These are phyloP conservation scores for Trypanosoma brucei DNA, from an alignment of 208 protist genomes.

Conservation along the genomic window DNA sequence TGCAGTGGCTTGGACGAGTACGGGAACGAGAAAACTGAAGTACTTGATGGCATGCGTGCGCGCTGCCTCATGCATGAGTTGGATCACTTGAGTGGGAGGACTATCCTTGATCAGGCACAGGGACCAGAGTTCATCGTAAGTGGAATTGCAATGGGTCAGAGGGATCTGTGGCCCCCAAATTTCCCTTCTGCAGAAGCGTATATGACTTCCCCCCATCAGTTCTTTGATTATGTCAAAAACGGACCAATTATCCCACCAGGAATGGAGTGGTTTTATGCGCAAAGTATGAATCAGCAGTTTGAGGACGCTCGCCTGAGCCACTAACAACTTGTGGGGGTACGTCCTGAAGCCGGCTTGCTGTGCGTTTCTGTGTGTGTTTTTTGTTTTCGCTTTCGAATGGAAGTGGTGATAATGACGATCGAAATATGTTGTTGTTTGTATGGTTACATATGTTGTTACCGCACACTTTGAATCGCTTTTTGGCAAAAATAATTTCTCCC, in stretches of 20 bases:
- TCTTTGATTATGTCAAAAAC: slow-evolving; percentile 88
- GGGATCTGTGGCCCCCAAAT: slow-evolving; percentile 76
- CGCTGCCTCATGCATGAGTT: slow-evolving; percentile 88
- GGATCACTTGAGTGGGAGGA: slow-evolving; percentile 81
- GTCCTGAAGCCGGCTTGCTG: neutral
- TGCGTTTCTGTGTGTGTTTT: neutral
- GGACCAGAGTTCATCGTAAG: slow-evolving; percentile 84
- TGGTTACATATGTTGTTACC: no score
- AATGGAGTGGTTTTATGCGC: slow-evolving; percentile 79
- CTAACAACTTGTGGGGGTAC: slow-evolving; percentile 3
- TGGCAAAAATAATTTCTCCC: no score
- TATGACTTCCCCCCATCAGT: slow-evolving; percentile 59
- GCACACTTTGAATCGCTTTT: no score
- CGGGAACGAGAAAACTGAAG: slow-evolving; percentile 69
- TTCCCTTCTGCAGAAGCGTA: slow-evolving; percentile 86
- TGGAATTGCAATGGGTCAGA: slow-evolving; percentile 64
- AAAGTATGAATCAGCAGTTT: slow-evolving; percentile 48
- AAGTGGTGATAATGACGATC: no score
- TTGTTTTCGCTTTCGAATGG: no score
- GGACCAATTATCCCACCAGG: slow-evolving; percentile 61
- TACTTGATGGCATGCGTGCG: slow-evolving; percentile 81
- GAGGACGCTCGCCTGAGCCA: slow-evolving; percentile 34
- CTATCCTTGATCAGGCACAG: slow-evolving; percentile 69
- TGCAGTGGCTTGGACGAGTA: slow-evolving; percentile 65
- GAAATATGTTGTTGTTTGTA: no score